Evolutionary conservation across 2,329 filamentous ascomycete species (phyloP), one percentile per base, ranked within the genome.

Genomic region (Diaporthe citriasiana): DNA sequence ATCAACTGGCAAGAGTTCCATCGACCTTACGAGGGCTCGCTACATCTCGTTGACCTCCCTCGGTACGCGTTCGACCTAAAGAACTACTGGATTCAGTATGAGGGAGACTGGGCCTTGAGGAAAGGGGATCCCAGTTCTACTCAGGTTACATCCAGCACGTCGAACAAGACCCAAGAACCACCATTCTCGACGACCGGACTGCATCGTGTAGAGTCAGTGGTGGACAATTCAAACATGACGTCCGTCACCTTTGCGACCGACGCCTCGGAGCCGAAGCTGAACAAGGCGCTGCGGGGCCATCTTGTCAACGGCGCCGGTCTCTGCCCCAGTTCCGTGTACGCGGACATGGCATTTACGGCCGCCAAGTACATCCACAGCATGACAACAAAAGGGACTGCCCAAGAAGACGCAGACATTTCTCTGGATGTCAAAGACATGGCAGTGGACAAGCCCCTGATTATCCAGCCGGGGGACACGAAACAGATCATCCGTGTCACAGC

Each of bases 51-150:
- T n/a, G 84, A 89, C n/a, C 83, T 95, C 5, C 92, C 92, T 2
- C 87, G 88, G 0, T 95, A 94, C 80, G 87, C 87, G 0, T 95
- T 92, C 80, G 91, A 94, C 80, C 84, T 89, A 76, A 94, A 94
- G 85, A 90, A 89, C 77, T 94, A 94, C 82, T 93, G 92, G 92
- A 87, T 93, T 22, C 90, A 91, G 79, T 93, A 93, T 81, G 86
- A 80, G 1, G 82, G 82, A 38, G 82, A 83, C 47, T 94, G 91
- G 91, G 89, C 87, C 42, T 83, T 93, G 60, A 91, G 55, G 19
- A 71, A 74, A 35, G 76, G 74, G 33, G 71, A 70, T 13, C 76
- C 7, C 56, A 50, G 22, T 50, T 22, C 45, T 3, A 8, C 45
- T 50, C 45, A 50, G 12, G 7, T 5, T 4, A 10, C 19, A 50